Evolutionary conservation across 2,329 filamentous ascomycete species (phyloP).

Genomic region (Xylaria sp.): DNA sequence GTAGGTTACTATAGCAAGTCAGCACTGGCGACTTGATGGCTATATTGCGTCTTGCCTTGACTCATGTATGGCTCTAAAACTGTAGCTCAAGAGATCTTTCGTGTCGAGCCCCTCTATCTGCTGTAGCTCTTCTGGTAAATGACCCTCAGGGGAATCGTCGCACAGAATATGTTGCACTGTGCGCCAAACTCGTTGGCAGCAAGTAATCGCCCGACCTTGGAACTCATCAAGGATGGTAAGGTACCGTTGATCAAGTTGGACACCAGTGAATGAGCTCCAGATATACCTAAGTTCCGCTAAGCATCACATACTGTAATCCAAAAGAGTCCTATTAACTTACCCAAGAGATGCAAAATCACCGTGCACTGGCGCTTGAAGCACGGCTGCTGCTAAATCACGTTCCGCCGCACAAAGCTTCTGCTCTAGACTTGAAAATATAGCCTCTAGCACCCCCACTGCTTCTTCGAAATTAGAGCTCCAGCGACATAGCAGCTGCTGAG

Average conservation of each 20-base stretch:
- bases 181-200: slow-evolving; percentile 78
- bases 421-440: slow-evolving; percentile 70
- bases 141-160: slow-evolving; percentile 92
- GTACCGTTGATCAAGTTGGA: slow-evolving; percentile 52
- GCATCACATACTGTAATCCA: background rate
- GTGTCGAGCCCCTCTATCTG: slow-evolving; percentile 77
- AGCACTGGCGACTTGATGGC: slow-evolving; percentile 20
- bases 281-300: slow-evolving; percentile 55
- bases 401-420: slow-evolving; percentile 71
- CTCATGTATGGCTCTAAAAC: slow-evolving; percentile 94
- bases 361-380: slow-evolving; percentile 73
- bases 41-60: slow-evolving; percentile 70
- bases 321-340: slow-evolving; percentile 51
- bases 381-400: slow-evolving; percentile 71
- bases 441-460: slow-evolving; percentile 63
- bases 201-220: slow-evolving; percentile 66
- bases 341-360: slow-evolving; percentile 74
- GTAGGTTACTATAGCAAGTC: slow-evolving; percentile 69
- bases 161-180: slow-evolving; percentile 83
- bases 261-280: slow-evolving; percentile 61
- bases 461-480: slow-evolving; percentile 59
- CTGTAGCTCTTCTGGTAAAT: slow-evolving; percentile 80
- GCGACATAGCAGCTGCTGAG: slow-evolving; percentile 74
- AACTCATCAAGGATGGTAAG: slow-evolving; percentile 52
- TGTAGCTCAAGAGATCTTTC: slow-evolving; percentile 92